These are phyloP conservation scores for Discostella pseudostelligera DNA, from an alignment of 108 stramenopile genomes.

Conservation along the genomic window DNA sequence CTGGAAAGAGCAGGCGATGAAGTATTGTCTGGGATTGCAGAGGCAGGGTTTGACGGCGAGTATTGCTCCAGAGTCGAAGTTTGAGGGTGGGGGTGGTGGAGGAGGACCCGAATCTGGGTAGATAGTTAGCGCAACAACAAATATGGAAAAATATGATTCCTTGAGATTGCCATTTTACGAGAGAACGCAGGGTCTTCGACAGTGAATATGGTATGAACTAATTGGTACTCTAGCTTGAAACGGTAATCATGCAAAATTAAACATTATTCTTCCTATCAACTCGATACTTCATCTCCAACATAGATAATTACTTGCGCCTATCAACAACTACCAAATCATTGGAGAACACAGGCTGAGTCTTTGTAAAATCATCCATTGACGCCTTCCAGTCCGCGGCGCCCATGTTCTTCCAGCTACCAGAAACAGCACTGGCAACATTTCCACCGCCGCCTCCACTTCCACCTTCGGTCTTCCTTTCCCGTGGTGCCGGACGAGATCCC, in stretches of 20 bases:
- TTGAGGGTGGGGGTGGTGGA: slow-evolving; percentile 65
- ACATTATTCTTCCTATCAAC: slow-evolving; percentile 12
- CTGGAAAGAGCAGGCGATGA: slow-evolving; percentile 92
- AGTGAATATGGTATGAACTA: too few species aligned
- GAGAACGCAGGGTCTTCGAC: too few species aligned
- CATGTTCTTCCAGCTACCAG: slow-evolving; percentile 37
- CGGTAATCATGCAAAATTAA: slow-evolving; percentile 13
- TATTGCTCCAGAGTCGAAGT: slow-evolving; percentile 89
- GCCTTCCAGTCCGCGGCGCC: slow-evolving; percentile 88
- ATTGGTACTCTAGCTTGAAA: slow-evolving; percentile 3
- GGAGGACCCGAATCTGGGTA: slow-evolving; percentile 12
- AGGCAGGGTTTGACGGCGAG: slow-evolving; percentile 90
- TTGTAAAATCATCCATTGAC: slow-evolving; percentile 45
- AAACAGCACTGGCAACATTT: slow-evolving; percentile 15
- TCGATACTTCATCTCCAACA: neutral
- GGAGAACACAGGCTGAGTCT: slow-evolving; percentile 57
- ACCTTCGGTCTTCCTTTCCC: slow-evolving; percentile 19
- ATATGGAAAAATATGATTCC: neutral
- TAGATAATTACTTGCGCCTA: slow-evolving; percentile 42
- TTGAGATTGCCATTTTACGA: too few species aligned
- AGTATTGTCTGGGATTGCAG: slow-evolving; percentile 85
- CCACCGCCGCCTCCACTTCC: slow-evolving; percentile 34
- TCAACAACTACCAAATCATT: slow-evolving; percentile 70
- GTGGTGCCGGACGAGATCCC: slow-evolving; percentile 35
- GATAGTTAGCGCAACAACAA: neutral